Percentiles rank a stretch among this genome's conserved stretches.
phyloP scores from a whole-genome alignment of 805 yeast species.

The Komagataella kurtzmanii region DNA sequence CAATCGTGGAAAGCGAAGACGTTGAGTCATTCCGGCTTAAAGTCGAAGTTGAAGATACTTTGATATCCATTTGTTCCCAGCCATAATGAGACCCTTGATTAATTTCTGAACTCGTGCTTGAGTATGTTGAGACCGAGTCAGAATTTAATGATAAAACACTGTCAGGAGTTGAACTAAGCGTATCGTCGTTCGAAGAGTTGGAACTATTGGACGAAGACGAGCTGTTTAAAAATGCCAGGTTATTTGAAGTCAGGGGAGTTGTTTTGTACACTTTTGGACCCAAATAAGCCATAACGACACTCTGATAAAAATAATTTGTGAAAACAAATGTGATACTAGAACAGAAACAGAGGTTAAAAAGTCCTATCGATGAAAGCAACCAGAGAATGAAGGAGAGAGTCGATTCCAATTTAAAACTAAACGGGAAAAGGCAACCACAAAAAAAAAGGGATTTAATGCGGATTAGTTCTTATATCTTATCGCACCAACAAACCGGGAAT shows the following conservation, averaged over 20 bases:
- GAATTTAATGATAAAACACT: not conserved
- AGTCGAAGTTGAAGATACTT: not conserved
- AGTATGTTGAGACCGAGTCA: slow-evolving; percentile 14
- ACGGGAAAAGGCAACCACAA: not conserved
- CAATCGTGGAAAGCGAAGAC: slow-evolving; percentile 1
- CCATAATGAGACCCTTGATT: not conserved
- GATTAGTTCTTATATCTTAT: not conserved
- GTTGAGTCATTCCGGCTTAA: not conserved
- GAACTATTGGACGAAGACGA: slow-evolving; percentile 7
- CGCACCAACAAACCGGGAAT: not conserved
- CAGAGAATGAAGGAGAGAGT: not conserved
- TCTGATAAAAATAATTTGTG: not conserved
- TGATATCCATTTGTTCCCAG: not conserved
- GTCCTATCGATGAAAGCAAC: not conserved
- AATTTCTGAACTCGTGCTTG: slow-evolving; percentile 6
- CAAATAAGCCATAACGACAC: slow-evolving; percentile 16
- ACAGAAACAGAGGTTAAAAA: not conserved
- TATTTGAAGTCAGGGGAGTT: slow-evolving; percentile 18
- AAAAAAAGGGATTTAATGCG: not conserved
- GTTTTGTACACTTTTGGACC: slow-evolving; percentile 22
- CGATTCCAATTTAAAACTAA: not conserved
- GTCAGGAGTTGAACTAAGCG: not conserved
- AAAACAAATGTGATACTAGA: not conserved
- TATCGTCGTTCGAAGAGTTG: slow-evolving; percentile 8
- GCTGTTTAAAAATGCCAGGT: slow-evolving; percentile 15